phyloP scores from a whole-genome alignment of 441 rosid genomes.

The Euphorbia celastroides region DNA sequence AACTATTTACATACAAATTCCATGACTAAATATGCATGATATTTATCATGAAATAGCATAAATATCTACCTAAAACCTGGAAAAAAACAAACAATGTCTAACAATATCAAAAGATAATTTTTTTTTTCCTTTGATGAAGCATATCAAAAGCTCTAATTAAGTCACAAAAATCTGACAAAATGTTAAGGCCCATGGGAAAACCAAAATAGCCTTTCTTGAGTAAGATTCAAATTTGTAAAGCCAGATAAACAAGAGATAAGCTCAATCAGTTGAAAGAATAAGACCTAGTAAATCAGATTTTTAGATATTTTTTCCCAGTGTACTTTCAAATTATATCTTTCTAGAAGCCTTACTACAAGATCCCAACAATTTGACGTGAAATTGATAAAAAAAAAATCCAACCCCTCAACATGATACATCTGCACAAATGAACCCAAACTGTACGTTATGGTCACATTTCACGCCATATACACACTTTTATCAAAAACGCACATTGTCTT shows the following conservation, averaged over 20 bases:
- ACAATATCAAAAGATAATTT: no score
- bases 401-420: background rate
- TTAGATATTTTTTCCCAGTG: background rate
- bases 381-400: background rate
- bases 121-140: no score
- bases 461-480: no score
- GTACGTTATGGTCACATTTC: no score
- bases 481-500: background rate
- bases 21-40: no score
- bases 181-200: background rate
- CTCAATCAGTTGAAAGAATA: background rate
- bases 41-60: no score
- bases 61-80: no score
- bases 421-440: background rate
- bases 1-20: no score
- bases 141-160: no score
- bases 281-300: background rate
- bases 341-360: background rate
- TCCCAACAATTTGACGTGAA: background rate
- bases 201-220: background rate
- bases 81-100: no score
- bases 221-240: background rate
- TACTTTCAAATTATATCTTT: background rate
- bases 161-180: no score
- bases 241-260: background rate